Conservation (phyloP, 2,329 filamentous ascomycete species). For the Aspergillus felis region DNA sequence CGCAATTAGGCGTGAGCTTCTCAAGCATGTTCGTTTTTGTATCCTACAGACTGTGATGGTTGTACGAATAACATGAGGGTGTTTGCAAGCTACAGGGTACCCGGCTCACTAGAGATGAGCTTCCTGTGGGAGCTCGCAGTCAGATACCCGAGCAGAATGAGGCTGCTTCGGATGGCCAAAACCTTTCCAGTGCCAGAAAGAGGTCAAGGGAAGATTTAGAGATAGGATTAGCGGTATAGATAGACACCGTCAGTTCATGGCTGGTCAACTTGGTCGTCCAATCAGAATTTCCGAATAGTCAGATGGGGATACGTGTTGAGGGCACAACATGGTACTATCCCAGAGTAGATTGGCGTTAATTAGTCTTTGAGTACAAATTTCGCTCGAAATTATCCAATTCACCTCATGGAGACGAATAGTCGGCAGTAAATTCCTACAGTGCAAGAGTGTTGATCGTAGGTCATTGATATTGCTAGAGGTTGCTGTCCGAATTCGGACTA, state of each 20-base stretch:
- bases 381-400: neutral
- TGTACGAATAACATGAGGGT: neutral
- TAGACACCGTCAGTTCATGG: neutral
- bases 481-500: slow-evolving; percentile 28
- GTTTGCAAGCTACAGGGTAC: neutral
- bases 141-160: neutral
- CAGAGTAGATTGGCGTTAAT: neutral
- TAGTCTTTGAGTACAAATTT: neutral
- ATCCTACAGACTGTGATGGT: neutral
- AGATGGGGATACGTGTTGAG: slow-evolving; percentile 10
- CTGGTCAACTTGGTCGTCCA: slow-evolving; percentile 5
- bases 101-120: neutral
- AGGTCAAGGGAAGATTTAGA: neutral
- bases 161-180: neutral
- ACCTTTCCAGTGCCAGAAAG: neutral
- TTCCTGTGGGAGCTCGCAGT: neutral
- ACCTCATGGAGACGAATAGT: neutral
- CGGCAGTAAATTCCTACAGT: neutral
- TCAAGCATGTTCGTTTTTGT: neutral
- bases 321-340: neutral
- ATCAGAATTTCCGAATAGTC: slow-evolving; percentile 21
- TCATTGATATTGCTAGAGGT: neutral
- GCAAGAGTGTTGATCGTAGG: neutral
- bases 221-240: too few relatives aligned
- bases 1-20: slow-evolving; percentile 8